Conservation (phyloP, 2,329 filamentous ascomycete genomes). For the Fusarium falciforme region DNA sequence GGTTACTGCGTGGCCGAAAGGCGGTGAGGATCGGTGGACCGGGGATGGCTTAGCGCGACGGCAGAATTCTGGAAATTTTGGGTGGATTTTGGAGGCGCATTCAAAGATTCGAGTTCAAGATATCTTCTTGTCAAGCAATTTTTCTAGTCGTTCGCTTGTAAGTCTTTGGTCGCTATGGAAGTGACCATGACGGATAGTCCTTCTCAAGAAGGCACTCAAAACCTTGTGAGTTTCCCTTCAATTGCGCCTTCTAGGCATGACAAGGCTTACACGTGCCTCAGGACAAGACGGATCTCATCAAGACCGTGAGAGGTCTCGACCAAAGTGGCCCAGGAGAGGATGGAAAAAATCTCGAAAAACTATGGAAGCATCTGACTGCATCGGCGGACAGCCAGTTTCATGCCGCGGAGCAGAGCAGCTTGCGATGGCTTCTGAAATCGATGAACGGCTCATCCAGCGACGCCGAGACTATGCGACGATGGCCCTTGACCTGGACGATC, state of each 20-base stretch:
- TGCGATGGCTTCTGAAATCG: constrained; percentile 73
- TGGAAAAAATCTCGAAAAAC: constrained; percentile 59
- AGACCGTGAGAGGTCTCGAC: constrained; percentile 66
- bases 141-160: constrained; percentile 15
- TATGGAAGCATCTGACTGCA: constrained; percentile 62
- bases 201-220: neutral
- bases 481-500: constrained; percentile 70
- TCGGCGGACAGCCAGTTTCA: constrained; percentile 58
- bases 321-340: constrained; percentile 58
- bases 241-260: constrained; percentile 4
- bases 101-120: constrained; percentile 26
- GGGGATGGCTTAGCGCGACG: constrained; percentile 43
- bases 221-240: constrained; percentile 26
- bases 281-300: constrained; percentile 58
- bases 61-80: constrained; percentile 63
- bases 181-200: constrained; percentile 33
- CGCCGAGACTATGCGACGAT: constrained; percentile 65
- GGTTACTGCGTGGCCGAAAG: constrained; percentile 52
- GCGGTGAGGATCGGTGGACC: constrained; percentile 54
- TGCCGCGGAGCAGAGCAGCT: constrained; percentile 66
- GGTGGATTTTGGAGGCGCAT: constrained; percentile 40
- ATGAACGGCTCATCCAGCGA: constrained; percentile 62
- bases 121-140: constrained; percentile 26
- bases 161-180: constrained; percentile 29
- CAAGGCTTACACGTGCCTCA: constrained; percentile 40